Conservation (phyloP, 176 grass and related monocot genomes). For the Musa schizocarpa region DNA sequence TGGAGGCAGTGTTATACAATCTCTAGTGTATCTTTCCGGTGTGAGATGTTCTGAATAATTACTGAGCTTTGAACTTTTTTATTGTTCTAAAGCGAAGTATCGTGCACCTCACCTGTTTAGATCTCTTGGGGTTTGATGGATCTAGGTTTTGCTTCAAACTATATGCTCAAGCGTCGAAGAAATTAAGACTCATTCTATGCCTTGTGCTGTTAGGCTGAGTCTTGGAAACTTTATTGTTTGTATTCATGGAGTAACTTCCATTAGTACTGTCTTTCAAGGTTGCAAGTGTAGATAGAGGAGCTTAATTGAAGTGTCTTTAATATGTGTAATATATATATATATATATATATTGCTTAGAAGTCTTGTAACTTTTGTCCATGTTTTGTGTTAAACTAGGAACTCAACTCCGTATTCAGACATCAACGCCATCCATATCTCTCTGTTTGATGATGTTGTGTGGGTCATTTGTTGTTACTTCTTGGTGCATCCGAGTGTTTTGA, state of each 20-base stretch:
- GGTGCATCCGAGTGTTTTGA: too few species aligned
- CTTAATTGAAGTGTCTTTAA: background rate
- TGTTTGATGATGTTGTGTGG: too few species aligned
- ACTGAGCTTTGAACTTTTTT: background rate
- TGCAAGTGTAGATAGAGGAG: background rate
- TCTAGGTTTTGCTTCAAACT: background rate
- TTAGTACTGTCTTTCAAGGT: background rate
- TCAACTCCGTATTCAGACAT: background rate
- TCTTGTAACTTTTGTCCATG: background rate
- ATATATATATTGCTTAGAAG: background rate
- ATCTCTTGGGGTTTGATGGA: background rate
- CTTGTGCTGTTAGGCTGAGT: background rate
- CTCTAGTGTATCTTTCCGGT: conserved; percentile 1
- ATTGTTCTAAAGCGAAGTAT: background rate
- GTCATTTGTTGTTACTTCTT: too few species aligned
- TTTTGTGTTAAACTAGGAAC: background rate
- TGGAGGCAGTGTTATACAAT: conserved; percentile 3
- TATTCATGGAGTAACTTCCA: background rate
- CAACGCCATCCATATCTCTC: too few species aligned
- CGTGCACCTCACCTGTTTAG: background rate
- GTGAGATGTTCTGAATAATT: conserved; percentile 1
- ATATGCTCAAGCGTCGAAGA: background rate
- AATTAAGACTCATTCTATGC: background rate
- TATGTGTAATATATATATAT: background rate
- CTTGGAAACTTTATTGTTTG: background rate